Conservation (phyloP, 768 basidiomycete species). For the Mycena vitilis region DNA sequence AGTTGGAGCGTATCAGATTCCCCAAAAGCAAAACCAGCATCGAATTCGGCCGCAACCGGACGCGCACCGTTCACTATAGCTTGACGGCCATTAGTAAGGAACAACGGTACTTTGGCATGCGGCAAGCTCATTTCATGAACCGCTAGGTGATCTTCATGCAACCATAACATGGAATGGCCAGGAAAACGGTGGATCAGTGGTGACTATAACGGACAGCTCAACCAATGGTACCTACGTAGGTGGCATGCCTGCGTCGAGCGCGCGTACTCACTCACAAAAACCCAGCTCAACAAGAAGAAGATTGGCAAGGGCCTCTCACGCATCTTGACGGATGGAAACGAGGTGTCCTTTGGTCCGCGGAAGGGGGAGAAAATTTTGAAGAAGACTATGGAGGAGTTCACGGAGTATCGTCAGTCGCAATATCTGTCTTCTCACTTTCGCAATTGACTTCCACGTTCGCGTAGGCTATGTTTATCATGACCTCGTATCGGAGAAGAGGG, state of each 20-base stretch:
- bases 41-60: slow-evolving; percentile 19
- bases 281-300: slow-evolving; percentile 7
- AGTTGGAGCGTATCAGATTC: slow-evolving; percentile 3
- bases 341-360: slow-evolving; percentile 22
- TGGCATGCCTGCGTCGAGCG: background rate
- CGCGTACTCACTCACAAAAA: background rate
- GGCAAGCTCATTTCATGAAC: background rate
- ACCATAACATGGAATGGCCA: slow-evolving; percentile 20
- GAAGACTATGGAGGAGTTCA: background rate
- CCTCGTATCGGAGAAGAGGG: slow-evolving; percentile 14
- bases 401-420: slow-evolving; percentile 28
- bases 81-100: slow-evolving; percentile 24
- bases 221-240: slow-evolving; percentile 29
- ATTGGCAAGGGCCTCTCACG: slow-evolving; percentile 14
- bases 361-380: background rate
- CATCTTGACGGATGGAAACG: slow-evolving; percentile 14
- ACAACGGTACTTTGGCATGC: background rate
- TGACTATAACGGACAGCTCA: slow-evolving; percentile 20
- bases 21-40: background rate
- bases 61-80: background rate
- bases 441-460: background rate
- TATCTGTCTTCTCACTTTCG: no score
- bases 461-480: slow-evolving; percentile 27
- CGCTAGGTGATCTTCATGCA: slow-evolving; percentile 16
- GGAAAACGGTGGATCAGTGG: background rate